Evolutionary conservation across 2,329 filamentous ascomycete genomes (phyloP), one percentile per base, ranked within the genome.

Genomic region (Chalara sp.): DNA sequence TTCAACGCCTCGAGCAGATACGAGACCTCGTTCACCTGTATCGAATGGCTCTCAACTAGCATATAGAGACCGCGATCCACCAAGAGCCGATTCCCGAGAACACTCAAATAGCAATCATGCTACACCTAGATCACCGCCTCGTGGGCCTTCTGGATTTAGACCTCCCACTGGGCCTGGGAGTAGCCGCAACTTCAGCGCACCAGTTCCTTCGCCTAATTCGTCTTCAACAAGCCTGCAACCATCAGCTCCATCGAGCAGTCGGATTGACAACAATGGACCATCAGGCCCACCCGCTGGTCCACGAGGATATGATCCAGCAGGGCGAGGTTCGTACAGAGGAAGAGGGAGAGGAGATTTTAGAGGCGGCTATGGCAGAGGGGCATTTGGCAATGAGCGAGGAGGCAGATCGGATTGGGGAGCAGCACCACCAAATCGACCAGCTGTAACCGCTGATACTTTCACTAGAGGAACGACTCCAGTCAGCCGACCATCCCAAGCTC

Each of bases 151-250:
- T 47, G 58, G 56, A 13, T 63, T 63, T 44, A 58, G 61, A 55
- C 53, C 63, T 46, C 61, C 64, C 29, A 65, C 64, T 44, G 65
- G 64, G 46, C 65, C 65, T 33, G 61, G 63, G 50, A 47, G 58
- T 33, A 52, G 46, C 39, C 59, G 63, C 46, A 65, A 59, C 41
- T 64, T 64, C 29, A 59, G 59, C 31, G 55, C 61, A 40, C 57
- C 63, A 44, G 45, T 53, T 13, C 53, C 46, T 33, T 56, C 57
- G 6, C 44, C 55, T 52, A 53, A 21, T 21, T 21, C 21, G 21
- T 21, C 21, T 21, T 21, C 21, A 21, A 21, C 21, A 21, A 21
- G 21, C 3, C 21, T 21, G 21, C 21, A 21, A 21, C 21, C 21
- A 21, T 21, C 21, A 21, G 21, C 21, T 21, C 21, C 21, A 21